Percentiles rank a stretch among this genome's conserved stretches.
These are phyloP conservation scores for Pyrrhoderma lamaoense DNA, from an alignment of 1,284 basidiomycete genomes.

Conservation along the genomic window DNA sequence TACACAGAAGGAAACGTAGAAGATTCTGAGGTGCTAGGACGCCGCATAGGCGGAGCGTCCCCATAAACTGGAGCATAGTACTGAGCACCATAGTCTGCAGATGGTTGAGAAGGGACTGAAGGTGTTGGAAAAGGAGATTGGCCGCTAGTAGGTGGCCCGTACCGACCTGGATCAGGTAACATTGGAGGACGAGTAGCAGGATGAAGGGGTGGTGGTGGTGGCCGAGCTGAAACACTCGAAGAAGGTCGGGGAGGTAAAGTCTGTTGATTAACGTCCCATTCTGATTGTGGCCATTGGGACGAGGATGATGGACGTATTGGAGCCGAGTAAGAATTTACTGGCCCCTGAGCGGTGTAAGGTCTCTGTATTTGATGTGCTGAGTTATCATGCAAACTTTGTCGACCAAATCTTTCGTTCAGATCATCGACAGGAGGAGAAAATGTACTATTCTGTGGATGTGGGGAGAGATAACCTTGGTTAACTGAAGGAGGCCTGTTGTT, in stretches of 20 bases:
- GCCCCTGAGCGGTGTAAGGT: constrained; percentile 13
- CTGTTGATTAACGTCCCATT: constrained; percentile 30
- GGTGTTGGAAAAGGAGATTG: background rate
- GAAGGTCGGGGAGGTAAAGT: constrained; percentile 20
- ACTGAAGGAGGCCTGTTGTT: constrained; percentile 25
- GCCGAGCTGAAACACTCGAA: constrained; percentile 1
- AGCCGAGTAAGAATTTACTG: constrained; percentile 16
- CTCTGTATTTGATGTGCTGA: constrained; percentile 14
- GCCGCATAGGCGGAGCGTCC: constrained; percentile 5
- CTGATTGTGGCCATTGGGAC: constrained; percentile 39
- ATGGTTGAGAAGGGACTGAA: background rate
- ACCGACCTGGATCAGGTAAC: background rate
- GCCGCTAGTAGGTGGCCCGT: background rate
- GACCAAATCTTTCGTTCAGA: constrained; percentile 23
- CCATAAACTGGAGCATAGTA: background rate
- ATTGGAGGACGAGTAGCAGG: constrained; percentile 2
- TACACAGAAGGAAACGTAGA: constrained; percentile 1
- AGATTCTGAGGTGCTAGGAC: background rate
- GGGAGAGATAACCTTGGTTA: constrained; percentile 13
- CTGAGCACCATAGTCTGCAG: background rate
- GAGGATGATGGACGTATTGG: constrained; percentile 8
- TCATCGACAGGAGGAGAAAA: constrained; percentile 19
- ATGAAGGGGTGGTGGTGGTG: background rate
- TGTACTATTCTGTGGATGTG: background rate
- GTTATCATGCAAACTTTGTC: constrained; percentile 21